A percentile compares a stretch with the other conserved stretches of the same genome.
Evolutionary conservation across 352 stramenopile species (phyloP).

Genomic region (Ophiocytium majus): DNA sequence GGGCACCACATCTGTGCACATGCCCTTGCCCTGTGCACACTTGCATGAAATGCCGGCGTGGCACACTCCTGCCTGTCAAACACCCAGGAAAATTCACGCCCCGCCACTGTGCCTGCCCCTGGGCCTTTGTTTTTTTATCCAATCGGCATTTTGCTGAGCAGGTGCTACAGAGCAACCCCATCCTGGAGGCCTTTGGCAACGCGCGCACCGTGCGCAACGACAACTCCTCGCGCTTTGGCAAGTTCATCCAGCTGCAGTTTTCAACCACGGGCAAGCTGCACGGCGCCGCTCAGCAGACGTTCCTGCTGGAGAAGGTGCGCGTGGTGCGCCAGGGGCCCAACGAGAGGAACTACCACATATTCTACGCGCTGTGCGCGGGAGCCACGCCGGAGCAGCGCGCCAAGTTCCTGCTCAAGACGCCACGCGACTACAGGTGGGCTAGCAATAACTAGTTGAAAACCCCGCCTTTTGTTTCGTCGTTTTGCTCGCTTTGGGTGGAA

Average conservation of each 20-base stretch:
- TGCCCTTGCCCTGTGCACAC: no score
- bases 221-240: slow-evolving; percentile 82
- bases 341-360: slow-evolving; percentile 99
- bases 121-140: not conserved
- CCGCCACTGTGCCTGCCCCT: not conserved
- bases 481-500: no score
- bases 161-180: slow-evolving; percentile 83
- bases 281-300: slow-evolving; percentile 72
- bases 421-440: no score
- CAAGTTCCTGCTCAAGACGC: no score
- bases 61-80: not conserved
- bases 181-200: slow-evolving; percentile 98
- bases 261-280: slow-evolving; percentile 33
- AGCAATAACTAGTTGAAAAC: no score
- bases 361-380: slow-evolving; percentile 90
- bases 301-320: slow-evolving; percentile 95
- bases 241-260: slow-evolving; percentile 94
- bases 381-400: slow-evolving; percentile 39
- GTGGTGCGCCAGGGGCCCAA: slow-evolving; percentile 83
- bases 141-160: slow-evolving; percentile 31
- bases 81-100: not conserved
- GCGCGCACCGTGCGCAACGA: slow-evolving; percentile 63
- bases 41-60: not conserved
- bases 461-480: no score
- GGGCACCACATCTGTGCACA: no score